Conservation (phyloP, 2,329 filamentous ascomycete genomes). For the Pseudocercospora vitis region DNA sequence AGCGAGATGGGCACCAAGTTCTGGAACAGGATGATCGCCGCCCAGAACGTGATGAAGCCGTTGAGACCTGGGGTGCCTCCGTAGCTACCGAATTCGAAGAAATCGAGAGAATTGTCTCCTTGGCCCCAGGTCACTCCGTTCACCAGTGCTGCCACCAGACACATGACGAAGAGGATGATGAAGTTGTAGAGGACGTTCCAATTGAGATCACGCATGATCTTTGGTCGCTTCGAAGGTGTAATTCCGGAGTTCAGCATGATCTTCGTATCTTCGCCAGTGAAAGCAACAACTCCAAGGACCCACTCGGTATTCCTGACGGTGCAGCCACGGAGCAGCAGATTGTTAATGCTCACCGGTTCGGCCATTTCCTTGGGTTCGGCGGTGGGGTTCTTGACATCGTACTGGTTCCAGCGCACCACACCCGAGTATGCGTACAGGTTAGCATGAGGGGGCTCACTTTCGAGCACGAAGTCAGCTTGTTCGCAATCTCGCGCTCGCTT, state of each 20-base stretch:
- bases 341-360: slow-evolving; percentile 93
- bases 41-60: slow-evolving; percentile 97
- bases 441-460: slow-evolving; percentile 87
- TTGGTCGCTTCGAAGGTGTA: slow-evolving; percentile 88
- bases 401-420: slow-evolving; percentile 82
- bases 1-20: slow-evolving; percentile 98
- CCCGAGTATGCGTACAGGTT: slow-evolving; percentile 96
- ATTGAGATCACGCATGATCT: slow-evolving; percentile 90
- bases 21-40: slow-evolving; percentile 90
- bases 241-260: slow-evolving; percentile 99
- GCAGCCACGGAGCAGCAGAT: slow-evolving; percentile 87
- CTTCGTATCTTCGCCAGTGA: slow-evolving; percentile 94
- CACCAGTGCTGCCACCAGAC: slow-evolving; percentile 78
- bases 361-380: slow-evolving; percentile 73
- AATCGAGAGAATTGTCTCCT: slow-evolving; percentile 70
- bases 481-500: slow-evolving; percentile 93
- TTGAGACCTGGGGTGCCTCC: slow-evolving; percentile 70
- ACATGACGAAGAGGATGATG: slow-evolving; percentile 83
- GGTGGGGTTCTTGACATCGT: slow-evolving; percentile 62
- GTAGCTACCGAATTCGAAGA: slow-evolving; percentile 78
- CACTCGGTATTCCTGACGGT: slow-evolving; percentile 95
- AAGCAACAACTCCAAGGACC: slow-evolving; percentile 87
- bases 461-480: slow-evolving; percentile 78
- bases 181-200: slow-evolving; percentile 99
- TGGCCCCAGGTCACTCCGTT: slow-evolving; percentile 81